These are phyloP conservation scores for Calonectria hongkongensis DNA, from an alignment of 2,329 filamentous ascomycete genomes.

Conservation along the genomic window DNA sequence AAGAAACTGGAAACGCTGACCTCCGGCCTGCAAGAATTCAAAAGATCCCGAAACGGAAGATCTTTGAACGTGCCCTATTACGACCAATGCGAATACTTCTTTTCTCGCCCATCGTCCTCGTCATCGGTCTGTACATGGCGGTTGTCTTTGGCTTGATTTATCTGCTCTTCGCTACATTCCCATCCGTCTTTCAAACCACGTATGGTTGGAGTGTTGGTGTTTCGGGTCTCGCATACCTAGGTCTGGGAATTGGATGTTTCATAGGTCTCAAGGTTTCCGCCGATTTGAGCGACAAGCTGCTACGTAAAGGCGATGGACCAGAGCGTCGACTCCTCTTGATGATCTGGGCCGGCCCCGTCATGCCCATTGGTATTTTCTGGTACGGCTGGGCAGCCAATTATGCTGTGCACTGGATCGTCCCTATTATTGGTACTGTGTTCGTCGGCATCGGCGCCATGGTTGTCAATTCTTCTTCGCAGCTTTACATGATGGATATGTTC, in stretches of 20 bases:
- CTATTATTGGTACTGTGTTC: constrained; percentile 69
- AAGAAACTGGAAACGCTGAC: constrained; percentile 43
- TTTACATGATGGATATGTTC: constrained; percentile 55
- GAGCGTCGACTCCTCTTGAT: constrained; percentile 73
- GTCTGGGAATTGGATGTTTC: constrained; percentile 64
- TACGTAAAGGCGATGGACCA: constrained; percentile 51
- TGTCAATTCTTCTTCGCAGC: constrained; percentile 59
- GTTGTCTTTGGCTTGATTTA: constrained; percentile 62
- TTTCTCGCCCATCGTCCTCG: constrained; percentile 72
- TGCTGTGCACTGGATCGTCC: constrained; percentile 73
- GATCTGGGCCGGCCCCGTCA: constrained; percentile 71
- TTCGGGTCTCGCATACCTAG: constrained; percentile 64
- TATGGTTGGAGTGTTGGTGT: constrained; percentile 57
- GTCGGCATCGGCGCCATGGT: constrained; percentile 65
- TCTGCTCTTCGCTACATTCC: constrained; percentile 59
- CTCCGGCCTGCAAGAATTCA: constrained; percentile 42
- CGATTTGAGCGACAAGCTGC: constrained; percentile 43
- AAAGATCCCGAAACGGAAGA: constrained; percentile 37
- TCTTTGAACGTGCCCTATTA: constrained; percentile 59
- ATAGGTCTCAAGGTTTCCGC: constrained; percentile 50
- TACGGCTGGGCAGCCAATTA: constrained; percentile 76
- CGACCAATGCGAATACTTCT: constrained; percentile 69
- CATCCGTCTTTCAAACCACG: constrained; percentile 59
- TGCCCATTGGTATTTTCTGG: constrained; percentile 72
- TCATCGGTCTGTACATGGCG: constrained; percentile 61